Base-by-base conservation (phyloP, 148 eudicot species). In the Fallopia convolvulus region DNA sequence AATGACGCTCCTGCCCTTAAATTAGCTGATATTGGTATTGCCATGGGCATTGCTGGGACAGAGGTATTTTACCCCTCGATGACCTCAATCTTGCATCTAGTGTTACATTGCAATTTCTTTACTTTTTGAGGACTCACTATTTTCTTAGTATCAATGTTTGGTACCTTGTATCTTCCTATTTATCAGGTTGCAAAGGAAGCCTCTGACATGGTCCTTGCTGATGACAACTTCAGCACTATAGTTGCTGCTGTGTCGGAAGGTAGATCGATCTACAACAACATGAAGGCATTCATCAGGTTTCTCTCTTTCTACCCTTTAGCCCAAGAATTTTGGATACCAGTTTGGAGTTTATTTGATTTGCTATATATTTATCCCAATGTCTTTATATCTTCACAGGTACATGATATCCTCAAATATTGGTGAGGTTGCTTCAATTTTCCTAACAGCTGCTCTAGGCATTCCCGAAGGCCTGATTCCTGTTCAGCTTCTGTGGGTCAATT, bases 401-500 rank as follows among this genome's bases (percentile, higher is more conserved):
- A 90, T 90, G 93, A 92, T 89, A 74, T 88, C 97, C 41, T 90
- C 98, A 53, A 94, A 94, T 75, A 89, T 89, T 53, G 91, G 95
- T 17, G 95, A 94, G 87, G 94, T 89, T 65, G 91, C 90, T 30
- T 92, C 85, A 14, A 89, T 90, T 60, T 94, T 94, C 80, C 85
- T 90, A 77, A 90, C 98, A 15, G 95, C 97, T 47, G 98, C 94
- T 77, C 77, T 93, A 77, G 98, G 98, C 74, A 93, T 93, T 80
- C 98, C 98, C 0, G 98, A 93, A 75, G 96, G 98, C 74, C 85
- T 93, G 53, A 93, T 93, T 58, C 97, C 98, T 36, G 98, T 93
- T 82, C 97, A 93, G 89, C 98, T 93, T 84, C 85, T 93, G 41
- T 93, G 98, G 98, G 98, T 93, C 81, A 93, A 93, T 86, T 85